phyloP scores from a whole-genome alignment of 495 filamentous ascomycete genomes.

The Daldinia loculata region DNA sequence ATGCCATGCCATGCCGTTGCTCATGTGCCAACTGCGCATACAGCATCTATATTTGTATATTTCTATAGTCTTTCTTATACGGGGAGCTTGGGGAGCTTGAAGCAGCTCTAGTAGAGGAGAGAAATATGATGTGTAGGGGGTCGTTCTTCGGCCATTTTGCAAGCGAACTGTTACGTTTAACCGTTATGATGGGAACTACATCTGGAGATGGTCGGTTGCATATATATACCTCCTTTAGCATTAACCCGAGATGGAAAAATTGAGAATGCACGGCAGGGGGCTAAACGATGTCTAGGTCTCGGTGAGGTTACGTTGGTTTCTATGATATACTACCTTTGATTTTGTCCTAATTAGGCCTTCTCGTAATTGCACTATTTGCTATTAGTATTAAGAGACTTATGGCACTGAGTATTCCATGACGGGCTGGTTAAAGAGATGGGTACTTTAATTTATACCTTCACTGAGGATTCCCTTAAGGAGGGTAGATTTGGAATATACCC shows the following conservation, averaged over 20 bases:
- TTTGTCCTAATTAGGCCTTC: not conserved
- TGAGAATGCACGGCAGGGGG: conserved; percentile 13
- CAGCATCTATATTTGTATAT: conserved; percentile 5
- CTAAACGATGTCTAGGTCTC: conserved; percentile 11
- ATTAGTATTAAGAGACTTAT: too few relatives aligned
- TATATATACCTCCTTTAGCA: conserved; percentile 25
- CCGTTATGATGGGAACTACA: conserved; percentile 9
- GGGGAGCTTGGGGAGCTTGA: too few relatives aligned
- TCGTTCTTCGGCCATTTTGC: not conserved
- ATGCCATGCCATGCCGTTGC: not conserved
- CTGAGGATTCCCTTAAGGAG: not conserved
- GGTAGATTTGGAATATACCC: not conserved
- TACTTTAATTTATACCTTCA: too few relatives aligned
- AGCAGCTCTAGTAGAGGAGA: not conserved
- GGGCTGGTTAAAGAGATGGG: too few relatives aligned
- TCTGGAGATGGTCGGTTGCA: conserved; percentile 4
- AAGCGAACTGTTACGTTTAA: conserved; percentile 23
- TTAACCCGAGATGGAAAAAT: conserved; percentile 23
- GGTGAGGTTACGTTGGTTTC: conserved; percentile 13
- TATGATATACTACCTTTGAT: not conserved
- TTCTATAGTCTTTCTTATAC: not conserved
- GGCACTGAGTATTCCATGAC: too few relatives aligned
- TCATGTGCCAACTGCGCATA: conserved; percentile 9
- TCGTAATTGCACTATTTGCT: not conserved
- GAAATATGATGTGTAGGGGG: not conserved